phyloP scores from a whole-genome alignment of 2,329 filamentous ascomycete species.

The Myriosclerotinia curreyana region DNA sequence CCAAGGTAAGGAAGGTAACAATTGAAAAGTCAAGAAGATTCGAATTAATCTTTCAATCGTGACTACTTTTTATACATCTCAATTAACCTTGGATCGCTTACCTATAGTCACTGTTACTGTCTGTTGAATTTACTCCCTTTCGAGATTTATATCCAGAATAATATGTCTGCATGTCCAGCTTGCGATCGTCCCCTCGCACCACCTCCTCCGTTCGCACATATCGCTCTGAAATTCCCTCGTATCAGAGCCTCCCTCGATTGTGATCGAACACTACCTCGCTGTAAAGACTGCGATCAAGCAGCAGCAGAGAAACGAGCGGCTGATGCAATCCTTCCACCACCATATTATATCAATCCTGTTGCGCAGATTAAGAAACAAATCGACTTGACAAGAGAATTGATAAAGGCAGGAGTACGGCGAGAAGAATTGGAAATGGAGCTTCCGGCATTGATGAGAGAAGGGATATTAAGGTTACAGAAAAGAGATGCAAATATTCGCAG shows the following conservation, averaged over 20 bases:
- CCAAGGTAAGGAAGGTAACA: not conserved
- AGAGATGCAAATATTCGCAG: slow-evolving; percentile 25
- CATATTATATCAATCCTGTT: slow-evolving; percentile 23
- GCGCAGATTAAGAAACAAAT: slow-evolving; percentile 29
- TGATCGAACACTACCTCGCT: slow-evolving; percentile 30
- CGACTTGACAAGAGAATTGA: slow-evolving; percentile 22
- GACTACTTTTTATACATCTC: slow-evolving; percentile 1
- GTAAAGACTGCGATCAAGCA: slow-evolving; percentile 32
- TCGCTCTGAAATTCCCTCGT: slow-evolving; percentile 25
- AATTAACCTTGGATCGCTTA: slow-evolving; percentile 1
- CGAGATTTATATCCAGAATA: not conserved
- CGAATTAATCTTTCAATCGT: not conserved
- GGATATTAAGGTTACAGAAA: slow-evolving; percentile 18
- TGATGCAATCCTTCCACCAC: slow-evolving; percentile 25
- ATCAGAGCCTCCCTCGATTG: slow-evolving; percentile 25
- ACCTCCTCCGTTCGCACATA: slow-evolving; percentile 29
- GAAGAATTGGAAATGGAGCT: slow-evolving; percentile 27
- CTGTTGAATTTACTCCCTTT: not conserved
- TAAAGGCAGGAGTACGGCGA: slow-evolving; percentile 25
- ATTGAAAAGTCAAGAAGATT: not conserved
- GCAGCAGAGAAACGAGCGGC: slow-evolving; percentile 26
- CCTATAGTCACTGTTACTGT: not conserved
- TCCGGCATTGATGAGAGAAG: slow-evolving; percentile 22
- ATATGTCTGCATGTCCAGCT: slow-evolving; percentile 22
- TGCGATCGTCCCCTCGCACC: slow-evolving; percentile 16